Evolutionary conservation across 306 rosid species (phyloP).

Genomic region (Astragalus membranaceus): DNA sequence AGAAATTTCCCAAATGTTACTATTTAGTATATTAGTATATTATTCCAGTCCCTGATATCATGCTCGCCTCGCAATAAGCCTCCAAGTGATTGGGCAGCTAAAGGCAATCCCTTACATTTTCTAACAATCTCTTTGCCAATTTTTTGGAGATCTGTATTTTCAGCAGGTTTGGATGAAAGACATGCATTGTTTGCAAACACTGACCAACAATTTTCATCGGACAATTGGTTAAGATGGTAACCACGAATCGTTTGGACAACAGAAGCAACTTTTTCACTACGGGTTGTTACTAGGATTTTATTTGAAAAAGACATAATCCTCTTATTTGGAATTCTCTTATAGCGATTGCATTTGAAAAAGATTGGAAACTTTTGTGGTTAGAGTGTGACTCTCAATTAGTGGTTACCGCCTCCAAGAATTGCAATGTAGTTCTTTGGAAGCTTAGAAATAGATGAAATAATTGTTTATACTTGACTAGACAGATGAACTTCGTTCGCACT

Average conservation of each 20-base stretch:
- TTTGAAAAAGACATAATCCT: no score
- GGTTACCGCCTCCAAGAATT: no score
- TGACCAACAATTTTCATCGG: not conserved
- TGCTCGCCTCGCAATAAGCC: not conserved
- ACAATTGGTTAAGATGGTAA: not conserved
- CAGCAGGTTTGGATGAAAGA: not conserved
- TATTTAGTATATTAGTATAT: not conserved
- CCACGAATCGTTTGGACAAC: not conserved
- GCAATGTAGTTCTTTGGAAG: no score
- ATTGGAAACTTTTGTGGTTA: no score
- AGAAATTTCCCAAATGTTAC: not conserved
- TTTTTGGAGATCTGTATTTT: not conserved
- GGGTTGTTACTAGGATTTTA: not conserved
- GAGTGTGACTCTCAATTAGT: no score
- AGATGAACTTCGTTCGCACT: no score
- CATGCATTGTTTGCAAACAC: not conserved
- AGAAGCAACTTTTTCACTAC: not conserved
- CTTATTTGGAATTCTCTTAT: no score
- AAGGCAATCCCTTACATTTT: not conserved
- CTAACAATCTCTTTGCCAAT: not conserved
- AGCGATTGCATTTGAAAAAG: no score
- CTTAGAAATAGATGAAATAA: no score
- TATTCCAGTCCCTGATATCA: not conserved
- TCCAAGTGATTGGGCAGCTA: conserved; percentile 12
- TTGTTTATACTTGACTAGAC: no score